Percentiles rank a stretch among this genome's conserved stretches.
phyloP scores from a whole-genome alignment of 495 filamentous ascomycete species.

The Filosporella fistucella region DNA sequence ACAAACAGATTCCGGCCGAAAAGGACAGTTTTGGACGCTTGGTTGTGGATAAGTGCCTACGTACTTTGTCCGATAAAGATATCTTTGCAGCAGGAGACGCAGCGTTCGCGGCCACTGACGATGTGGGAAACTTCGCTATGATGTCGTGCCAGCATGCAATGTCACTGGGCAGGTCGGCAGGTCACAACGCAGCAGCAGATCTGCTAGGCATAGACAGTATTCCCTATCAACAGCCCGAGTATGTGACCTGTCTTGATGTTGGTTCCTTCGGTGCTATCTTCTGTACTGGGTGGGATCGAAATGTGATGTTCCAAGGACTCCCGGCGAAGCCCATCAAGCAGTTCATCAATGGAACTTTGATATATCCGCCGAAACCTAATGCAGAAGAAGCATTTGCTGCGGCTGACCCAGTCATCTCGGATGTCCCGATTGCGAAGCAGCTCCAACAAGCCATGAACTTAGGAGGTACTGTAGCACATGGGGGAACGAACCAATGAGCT shows the following conservation, averaged over 20 bases:
- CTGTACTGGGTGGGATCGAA: not conserved
- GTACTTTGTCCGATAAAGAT: conserved; percentile 12
- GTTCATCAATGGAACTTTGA: conserved; percentile 3
- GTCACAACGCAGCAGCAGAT: not conserved
- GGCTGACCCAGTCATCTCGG: not conserved
- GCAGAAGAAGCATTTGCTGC: not conserved
- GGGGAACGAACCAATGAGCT: too few species aligned
- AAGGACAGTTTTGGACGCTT: conserved; percentile 18
- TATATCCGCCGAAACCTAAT: not conserved
- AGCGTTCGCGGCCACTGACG: conserved; percentile 18
- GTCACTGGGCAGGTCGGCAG: not conserved
- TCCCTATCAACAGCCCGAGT: not conserved
- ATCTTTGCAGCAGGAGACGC: conserved; percentile 24
- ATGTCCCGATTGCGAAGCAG: not conserved
- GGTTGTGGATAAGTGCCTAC: conserved; percentile 17
- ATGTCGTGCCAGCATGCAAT: conserved; percentile 1
- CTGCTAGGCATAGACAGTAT: not conserved
- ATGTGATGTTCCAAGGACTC: not conserved
- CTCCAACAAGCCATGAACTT: not conserved
- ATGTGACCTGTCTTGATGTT: conserved; percentile 1
- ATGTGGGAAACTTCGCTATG: conserved; percentile 6
- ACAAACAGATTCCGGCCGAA: conserved; percentile 15
- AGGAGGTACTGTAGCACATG: too few species aligned
- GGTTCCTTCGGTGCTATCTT: conserved; percentile 1
- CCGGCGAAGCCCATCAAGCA: conserved; percentile 2